Evolutionary conservation across 2,329 filamentous ascomycete genomes (phyloP).

Genomic region (Fusarium mangiferae): DNA sequence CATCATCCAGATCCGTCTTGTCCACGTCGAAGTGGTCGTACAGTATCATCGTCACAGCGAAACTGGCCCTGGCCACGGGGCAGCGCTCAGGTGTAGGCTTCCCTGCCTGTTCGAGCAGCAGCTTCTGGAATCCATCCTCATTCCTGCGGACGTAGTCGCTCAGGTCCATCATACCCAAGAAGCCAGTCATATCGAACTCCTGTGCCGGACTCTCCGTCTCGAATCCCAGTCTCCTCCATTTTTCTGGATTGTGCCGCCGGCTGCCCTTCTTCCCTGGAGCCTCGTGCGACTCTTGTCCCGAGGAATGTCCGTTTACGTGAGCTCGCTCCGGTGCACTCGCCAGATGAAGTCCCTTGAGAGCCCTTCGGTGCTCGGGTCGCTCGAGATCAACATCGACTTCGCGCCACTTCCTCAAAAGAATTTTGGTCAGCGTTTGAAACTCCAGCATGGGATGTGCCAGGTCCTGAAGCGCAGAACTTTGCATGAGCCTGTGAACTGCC

Average conservation of each 20-base stretch:
- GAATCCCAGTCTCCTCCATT: conserved; percentile 93
- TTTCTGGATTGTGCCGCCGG: conserved; percentile 83
- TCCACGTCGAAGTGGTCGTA: conserved; percentile 98
- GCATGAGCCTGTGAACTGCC: conserved; percentile 92
- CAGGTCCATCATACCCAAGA: conserved; percentile 96
- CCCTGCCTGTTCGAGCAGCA: conserved; percentile 87
- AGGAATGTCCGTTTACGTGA: conserved; percentile 52
- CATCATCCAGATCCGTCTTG: conserved; percentile 81
- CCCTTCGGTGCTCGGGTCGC: conserved; percentile 85
- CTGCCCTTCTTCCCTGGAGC: conserved; percentile 65
- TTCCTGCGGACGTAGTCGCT: conserved; percentile 93
- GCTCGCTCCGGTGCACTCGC: conserved; percentile 76
- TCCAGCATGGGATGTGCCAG: conserved; percentile 89
- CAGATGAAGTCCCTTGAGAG: conserved; percentile 85
- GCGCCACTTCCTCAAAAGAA: conserved; percentile 87
- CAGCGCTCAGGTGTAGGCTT: conserved; percentile 78
- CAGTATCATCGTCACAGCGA: conserved; percentile 86
- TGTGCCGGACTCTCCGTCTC: conserved; percentile 86
- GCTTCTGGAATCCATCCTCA: conserved; percentile 91
- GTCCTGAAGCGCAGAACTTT: conserved; percentile 91
- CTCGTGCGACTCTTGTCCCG: conserved; percentile 51
- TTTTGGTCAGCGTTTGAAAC: conserved; percentile 91
- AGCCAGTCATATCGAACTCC: conserved; percentile 89
- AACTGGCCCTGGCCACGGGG: conserved; percentile 85
- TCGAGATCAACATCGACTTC: conserved; percentile 87